These are phyloP conservation scores for Chaetomium tenue DNA, from an alignment of 495 filamentous ascomycete genomes.

Conservation along the genomic window DNA sequence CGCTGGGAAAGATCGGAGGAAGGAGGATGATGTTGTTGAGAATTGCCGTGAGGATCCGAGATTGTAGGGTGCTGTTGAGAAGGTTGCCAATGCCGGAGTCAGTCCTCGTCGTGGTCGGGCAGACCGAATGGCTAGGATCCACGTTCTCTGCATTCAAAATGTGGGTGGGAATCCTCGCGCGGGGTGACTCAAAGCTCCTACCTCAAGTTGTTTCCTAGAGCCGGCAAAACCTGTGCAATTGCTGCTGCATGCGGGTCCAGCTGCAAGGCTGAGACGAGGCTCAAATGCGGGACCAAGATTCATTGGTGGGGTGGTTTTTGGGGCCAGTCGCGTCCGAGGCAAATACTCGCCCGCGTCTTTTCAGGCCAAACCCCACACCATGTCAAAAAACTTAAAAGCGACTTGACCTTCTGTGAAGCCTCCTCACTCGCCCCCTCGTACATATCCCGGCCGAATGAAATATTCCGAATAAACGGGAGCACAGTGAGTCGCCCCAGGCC, in stretches of 20 bases:
- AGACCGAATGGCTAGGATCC: conserved; percentile 32
- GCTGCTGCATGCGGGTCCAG: conserved; percentile 15
- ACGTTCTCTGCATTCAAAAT: conserved; percentile 31
- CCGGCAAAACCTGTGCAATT: conserved; percentile 28
- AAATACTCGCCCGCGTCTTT: too few relatives aligned
- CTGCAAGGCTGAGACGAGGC: conserved; percentile 25
- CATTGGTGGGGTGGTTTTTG: conserved; percentile 9
- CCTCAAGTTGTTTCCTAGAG: conserved; percentile 19
- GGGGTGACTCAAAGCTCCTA: conserved; percentile 33
- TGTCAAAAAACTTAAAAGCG: too few relatives aligned
- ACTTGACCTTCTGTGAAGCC: too few relatives aligned
- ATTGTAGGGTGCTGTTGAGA: conserved; percentile 5
- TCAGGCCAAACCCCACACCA: too few relatives aligned
- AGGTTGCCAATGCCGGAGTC: conserved; percentile 5
- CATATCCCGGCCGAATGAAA: too few relatives aligned
- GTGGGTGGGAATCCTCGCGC: conserved; percentile 29
- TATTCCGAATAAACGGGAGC: neutral
- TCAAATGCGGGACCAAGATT: neutral
- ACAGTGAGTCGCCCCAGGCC: neutral
- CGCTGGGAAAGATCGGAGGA: conserved; percentile 11
- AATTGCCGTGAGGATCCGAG: conserved; percentile 13
- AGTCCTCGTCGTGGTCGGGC: conserved; percentile 29
- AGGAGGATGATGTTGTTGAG: neutral
- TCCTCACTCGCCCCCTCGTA: too few relatives aligned
- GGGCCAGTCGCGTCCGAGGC: too few relatives aligned